Evolutionary conservation across 2,329 filamentous ascomycete genomes (phyloP), one percentile per base, ranked within the genome.

Genomic region (Diaporthe sp.): DNA sequence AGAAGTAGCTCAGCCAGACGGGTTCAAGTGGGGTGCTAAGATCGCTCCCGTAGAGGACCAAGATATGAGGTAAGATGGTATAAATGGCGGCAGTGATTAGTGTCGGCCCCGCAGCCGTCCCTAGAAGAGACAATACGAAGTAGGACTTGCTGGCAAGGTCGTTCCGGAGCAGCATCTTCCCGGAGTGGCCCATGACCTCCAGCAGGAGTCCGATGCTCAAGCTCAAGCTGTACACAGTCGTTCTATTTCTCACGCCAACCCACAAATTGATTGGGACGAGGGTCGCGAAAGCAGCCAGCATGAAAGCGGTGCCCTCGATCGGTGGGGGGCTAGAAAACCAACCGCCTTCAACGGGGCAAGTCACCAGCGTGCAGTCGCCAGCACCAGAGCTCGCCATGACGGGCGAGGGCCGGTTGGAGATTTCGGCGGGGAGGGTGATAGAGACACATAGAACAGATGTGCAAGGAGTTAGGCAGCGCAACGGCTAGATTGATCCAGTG

Each of bases 71-170:
- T 25, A 89, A 79, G 10, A 87, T 78, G 31, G 85, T 80, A 72
- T 87, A 88, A 39, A 88, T 80, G 37, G 87, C 85, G 15, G 83
- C 82, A 15, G 84, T 84, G 76, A 89, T 84, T 53, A 88, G 81
- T 3, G 85, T 86, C 22, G 88, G 86, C 1, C 87, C 88, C 49
- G 88, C 79, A 28, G 86, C 81, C 2, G 87, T 88, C 25, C 88
- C 88, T 17, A 88, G 77, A 44, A 89, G 79, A 74, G 83, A 88
- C 6, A 90, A 77, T 15, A 84, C 80, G 76, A 89, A 88, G 75
- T 81, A 84, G 4, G 80, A 79, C 65, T 82, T 81, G 75, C 80
- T 84, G 53, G 81, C 80, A 12, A 79, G 79, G 39, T 82, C 78
- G 10, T 78, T 80, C 57, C 83, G 82, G 17, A 89, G 83, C 42